phyloP scores from a whole-genome alignment of 2,329 filamentous ascomycete species.

The Claviceps sp. region DNA sequence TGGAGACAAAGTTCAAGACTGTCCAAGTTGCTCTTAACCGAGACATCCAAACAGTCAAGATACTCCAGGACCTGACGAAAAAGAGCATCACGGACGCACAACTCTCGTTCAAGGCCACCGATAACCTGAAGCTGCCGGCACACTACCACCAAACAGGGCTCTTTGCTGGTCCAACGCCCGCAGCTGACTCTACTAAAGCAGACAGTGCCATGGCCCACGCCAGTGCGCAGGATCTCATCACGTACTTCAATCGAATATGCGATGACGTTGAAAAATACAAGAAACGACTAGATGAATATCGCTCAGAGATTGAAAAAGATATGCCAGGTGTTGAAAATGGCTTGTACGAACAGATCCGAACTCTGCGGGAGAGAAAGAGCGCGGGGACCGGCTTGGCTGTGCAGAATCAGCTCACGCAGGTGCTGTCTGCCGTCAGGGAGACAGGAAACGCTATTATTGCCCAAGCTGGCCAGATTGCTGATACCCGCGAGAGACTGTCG shows the following conservation, averaged over 20 bases:
- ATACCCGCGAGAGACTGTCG: constrained; percentile 27
- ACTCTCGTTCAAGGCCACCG: constrained; percentile 58
- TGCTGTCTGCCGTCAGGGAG: constrained; percentile 24
- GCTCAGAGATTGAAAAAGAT: constrained; percentile 32
- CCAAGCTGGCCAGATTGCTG: constrained; percentile 29
- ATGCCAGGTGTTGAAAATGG: constrained; percentile 35
- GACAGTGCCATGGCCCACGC: constrained; percentile 23
- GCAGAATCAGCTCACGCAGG: constrained; percentile 25
- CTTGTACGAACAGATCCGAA: constrained; percentile 29
- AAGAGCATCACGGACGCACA: constrained; percentile 58
- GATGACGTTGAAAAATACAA: constrained; percentile 31
- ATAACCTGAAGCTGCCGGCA: constrained; percentile 58
- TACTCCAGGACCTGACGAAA: constrained; percentile 44
- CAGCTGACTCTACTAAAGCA: constrained; percentile 15
- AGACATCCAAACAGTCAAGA: constrained; percentile 51
- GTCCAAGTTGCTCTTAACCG: constrained; percentile 31
- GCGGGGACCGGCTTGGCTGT: constrained; percentile 14
- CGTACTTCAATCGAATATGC: constrained; percentile 31
- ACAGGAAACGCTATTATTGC: constrained; percentile 27
- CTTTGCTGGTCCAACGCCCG: constrained; percentile 22
- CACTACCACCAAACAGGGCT: constrained; percentile 37
- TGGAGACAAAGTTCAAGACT: constrained; percentile 33
- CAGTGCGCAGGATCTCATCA: constrained; percentile 29
- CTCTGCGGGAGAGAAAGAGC: constrained; percentile 20
- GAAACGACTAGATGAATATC: constrained; percentile 29